phyloP scores from a whole-genome alignment of 1,284 basidiomycete species.

The Apiotrichum veenhuisii region DNA sequence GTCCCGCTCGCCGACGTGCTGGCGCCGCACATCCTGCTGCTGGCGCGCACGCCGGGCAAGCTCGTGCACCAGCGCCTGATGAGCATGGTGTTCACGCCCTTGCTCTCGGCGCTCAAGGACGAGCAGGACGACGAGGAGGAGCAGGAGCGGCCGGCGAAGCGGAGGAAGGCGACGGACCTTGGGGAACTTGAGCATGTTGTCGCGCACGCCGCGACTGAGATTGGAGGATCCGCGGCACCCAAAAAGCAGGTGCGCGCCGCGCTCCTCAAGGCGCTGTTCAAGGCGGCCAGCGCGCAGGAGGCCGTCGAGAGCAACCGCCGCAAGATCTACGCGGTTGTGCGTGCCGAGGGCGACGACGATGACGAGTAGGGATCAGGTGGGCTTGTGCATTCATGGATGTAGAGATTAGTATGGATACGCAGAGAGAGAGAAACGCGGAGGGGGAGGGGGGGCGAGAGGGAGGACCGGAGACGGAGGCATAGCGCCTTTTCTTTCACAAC shows the following conservation, averaged over 20 bases:
- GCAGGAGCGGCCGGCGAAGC: constrained; percentile 26
- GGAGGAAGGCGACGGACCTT: constrained; percentile 6
- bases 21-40: constrained; percentile 41
- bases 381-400: not conserved
- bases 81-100: constrained; percentile 32
- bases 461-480: no score
- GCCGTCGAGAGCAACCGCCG: constrained; percentile 66
- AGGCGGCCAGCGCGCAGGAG: constrained; percentile 67
- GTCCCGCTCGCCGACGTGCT: constrained; percentile 40
- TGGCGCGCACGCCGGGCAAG: constrained; percentile 38
- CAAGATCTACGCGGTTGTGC: constrained; percentile 78
- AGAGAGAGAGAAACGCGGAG: no score
- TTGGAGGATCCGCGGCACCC: not conserved
- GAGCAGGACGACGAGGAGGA: constrained; percentile 10
- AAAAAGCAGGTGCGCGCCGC: constrained; percentile 54
- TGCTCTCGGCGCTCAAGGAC: constrained; percentile 23
- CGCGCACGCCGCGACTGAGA: not conserved
- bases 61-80: constrained; percentile 45
- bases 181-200: constrained; percentile 40
- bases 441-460: no score
- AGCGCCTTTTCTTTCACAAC: no score
- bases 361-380: constrained; percentile 3
- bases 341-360: constrained; percentile 52
- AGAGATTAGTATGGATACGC: not conserved
- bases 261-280: constrained; percentile 66